Percentiles rank a stretch among this genome's conserved stretches.
Evolutionary conservation across 108 stramenopile genomes (phyloP).

Genomic region (Skeletonema menzelii): DNA sequence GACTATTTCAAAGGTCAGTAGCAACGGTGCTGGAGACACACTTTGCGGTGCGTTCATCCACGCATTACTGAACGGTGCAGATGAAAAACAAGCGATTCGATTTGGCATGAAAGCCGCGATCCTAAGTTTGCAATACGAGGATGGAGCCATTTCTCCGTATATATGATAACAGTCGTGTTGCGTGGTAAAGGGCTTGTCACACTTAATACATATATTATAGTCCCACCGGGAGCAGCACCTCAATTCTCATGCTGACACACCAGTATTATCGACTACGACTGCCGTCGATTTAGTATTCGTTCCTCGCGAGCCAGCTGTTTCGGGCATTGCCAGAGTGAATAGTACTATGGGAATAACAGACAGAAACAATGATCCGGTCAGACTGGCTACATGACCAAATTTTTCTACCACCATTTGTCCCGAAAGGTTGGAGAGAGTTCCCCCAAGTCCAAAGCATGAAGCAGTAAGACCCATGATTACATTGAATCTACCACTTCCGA

Average conservation of each 20-base stretch:
- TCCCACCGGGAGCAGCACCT: no score
- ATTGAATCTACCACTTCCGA: constrained; percentile 89
- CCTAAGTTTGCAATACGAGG: constrained; percentile 47
- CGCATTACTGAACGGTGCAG: constrained; percentile 47
- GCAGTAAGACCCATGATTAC: constrained; percentile 82
- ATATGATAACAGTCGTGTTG: constrained; percentile 5
- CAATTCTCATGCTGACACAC: not conserved
- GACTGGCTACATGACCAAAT: constrained; percentile 74
- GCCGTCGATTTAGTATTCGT: constrained; percentile 3
- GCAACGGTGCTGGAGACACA: constrained; percentile 72
- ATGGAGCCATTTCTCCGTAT: constrained; percentile 54
- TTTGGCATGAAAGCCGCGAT: constrained; percentile 59
- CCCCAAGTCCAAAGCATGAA: constrained; percentile 83
- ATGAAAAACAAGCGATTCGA: constrained; percentile 35
- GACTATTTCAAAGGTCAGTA: constrained; percentile 26
- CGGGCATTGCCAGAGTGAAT: constrained; percentile 75
- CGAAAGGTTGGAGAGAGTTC: constrained; percentile 76
- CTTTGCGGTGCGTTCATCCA: constrained; percentile 66
- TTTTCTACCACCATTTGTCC: constrained; percentile 82
- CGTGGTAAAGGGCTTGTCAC: not conserved
- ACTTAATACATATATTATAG: not conserved
- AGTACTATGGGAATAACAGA: constrained; percentile 75
- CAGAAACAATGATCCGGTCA: constrained; percentile 69
- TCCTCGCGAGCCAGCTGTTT: constrained; percentile 67
- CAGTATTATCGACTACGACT: not conserved